phyloP scores from a whole-genome alignment of 163 green algal genomes.

The Chlamydomonas reinhardtii region DNA sequence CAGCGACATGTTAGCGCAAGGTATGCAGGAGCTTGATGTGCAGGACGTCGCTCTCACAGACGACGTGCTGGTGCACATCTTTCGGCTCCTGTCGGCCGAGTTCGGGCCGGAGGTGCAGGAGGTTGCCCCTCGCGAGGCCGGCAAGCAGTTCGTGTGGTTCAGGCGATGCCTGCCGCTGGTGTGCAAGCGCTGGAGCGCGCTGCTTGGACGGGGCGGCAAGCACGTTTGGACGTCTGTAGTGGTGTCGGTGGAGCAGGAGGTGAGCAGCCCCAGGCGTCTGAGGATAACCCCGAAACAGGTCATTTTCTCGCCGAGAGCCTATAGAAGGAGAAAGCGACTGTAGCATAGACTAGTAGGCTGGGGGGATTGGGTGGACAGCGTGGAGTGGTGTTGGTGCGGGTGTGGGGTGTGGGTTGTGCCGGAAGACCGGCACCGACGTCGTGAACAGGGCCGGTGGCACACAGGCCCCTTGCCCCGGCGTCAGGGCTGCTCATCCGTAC shows the following conservation, averaged over 20 bases:
- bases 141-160: slow-evolving; percentile 21
- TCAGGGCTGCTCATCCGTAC: too few species aligned
- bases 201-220: slow-evolving; percentile 1
- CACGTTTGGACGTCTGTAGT: slow-evolving; percentile 5
- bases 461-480: too few species aligned
- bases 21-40: background rate
- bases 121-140: background rate
- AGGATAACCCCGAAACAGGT: background rate
- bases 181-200: slow-evolving; percentile 22
- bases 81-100: background rate
- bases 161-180: slow-evolving; percentile 1
- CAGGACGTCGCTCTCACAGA: background rate
- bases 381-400: too few species aligned
- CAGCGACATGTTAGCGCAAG: too few species aligned
- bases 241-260: slow-evolving; percentile 8
- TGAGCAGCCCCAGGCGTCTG: background rate
- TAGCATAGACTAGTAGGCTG: too few species aligned
- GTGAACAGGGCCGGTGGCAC: too few species aligned
- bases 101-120: background rate
- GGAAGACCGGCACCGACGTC: too few species aligned
- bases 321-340: too few species aligned
- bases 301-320: too few species aligned
- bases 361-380: too few species aligned
- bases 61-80: slow-evolving; percentile 1
- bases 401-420: too few species aligned